Evolutionary conservation across 805 yeast species (phyloP).

Genomic region (Metschnikowia colocasiae): DNA sequence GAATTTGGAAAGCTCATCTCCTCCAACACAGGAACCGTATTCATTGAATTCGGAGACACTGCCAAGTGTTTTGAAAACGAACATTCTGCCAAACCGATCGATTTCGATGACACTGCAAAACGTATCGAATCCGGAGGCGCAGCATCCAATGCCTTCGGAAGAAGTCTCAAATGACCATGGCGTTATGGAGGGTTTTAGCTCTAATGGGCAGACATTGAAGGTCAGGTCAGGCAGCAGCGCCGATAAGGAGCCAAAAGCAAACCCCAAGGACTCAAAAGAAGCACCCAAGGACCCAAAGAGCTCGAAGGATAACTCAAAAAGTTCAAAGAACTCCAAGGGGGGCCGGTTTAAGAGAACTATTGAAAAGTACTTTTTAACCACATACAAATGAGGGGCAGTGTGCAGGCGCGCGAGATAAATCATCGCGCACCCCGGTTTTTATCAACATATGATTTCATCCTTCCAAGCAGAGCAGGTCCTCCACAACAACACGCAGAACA

Average conservation of each 20-base stretch:
- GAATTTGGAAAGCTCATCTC: background rate
- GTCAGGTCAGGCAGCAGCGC: background rate
- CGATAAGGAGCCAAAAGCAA: background rate
- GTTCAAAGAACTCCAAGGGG: slow-evolving; percentile 2
- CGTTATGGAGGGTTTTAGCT: background rate
- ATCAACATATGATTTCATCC: background rate
- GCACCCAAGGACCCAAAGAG: background rate
- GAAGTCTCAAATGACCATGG: background rate
- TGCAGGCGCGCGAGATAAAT: background rate
- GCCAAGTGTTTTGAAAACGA: too few species aligned
- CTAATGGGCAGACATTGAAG: background rate
- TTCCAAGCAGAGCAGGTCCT: slow-evolving; percentile 35
- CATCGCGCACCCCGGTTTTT: background rate
- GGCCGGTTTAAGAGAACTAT: slow-evolving; percentile 20
- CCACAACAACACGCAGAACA: slow-evolving; percentile 61
- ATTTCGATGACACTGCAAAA: too few species aligned
- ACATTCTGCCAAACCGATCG: too few species aligned
- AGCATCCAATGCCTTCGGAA: background rate
- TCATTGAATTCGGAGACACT: too few species aligned
- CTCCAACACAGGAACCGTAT: too few species aligned
- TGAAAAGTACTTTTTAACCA: slow-evolving; percentile 32
- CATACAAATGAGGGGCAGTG: slow-evolving; percentile 15
- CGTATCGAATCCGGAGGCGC: background rate
- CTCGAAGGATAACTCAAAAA: background rate
- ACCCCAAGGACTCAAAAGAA: slow-evolving; percentile 6